These are phyloP conservation scores for Blastobotrys peoriensis DNA, from an alignment of 805 yeast species.

Conservation along the genomic window DNA sequence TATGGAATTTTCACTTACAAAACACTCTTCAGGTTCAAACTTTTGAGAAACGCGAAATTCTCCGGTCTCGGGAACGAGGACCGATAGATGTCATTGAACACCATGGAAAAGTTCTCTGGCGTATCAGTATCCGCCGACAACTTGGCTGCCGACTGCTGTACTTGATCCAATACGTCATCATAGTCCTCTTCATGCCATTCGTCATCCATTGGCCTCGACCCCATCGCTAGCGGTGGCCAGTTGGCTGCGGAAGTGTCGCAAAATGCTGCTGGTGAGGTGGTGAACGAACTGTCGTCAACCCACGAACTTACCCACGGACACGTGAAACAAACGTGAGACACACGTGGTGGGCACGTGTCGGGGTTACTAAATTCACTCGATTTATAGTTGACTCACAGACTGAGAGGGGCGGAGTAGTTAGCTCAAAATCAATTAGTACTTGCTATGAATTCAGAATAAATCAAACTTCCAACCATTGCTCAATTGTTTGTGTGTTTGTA, in stretches of 20 bases:
- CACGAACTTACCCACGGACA: too few relatives aligned
- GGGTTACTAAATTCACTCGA: too few relatives aligned
- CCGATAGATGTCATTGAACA: conserved; percentile 71
- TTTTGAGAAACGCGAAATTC: conserved; percentile 64
- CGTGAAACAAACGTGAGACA: too few relatives aligned
- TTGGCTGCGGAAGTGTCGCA: too few relatives aligned
- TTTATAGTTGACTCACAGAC: too few relatives aligned
- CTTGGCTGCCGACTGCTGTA: neutral
- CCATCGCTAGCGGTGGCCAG: too few relatives aligned
- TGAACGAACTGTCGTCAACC: neutral
- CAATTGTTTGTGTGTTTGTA: too few relatives aligned
- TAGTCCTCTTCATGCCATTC: conserved; percentile 1
- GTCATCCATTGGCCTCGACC: neutral
- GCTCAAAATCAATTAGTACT: too few relatives aligned
- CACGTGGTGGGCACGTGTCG: too few relatives aligned
- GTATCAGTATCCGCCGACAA: conserved; percentile 27
- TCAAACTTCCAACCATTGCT: too few relatives aligned
- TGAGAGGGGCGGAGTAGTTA: too few relatives aligned
- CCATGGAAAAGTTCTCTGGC: conserved; percentile 91
- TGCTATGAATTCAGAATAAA: too few relatives aligned
- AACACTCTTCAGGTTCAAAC: conserved; percentile 62
- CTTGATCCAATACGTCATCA: conserved; percentile 1
- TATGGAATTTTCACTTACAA: conserved; percentile 29
- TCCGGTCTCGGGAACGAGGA: conserved; percentile 85
- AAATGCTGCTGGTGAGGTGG: neutral